These are phyloP conservation scores for Pythium periplocum DNA, from an alignment of 352 stramenopile species.

Conservation along the genomic window DNA sequence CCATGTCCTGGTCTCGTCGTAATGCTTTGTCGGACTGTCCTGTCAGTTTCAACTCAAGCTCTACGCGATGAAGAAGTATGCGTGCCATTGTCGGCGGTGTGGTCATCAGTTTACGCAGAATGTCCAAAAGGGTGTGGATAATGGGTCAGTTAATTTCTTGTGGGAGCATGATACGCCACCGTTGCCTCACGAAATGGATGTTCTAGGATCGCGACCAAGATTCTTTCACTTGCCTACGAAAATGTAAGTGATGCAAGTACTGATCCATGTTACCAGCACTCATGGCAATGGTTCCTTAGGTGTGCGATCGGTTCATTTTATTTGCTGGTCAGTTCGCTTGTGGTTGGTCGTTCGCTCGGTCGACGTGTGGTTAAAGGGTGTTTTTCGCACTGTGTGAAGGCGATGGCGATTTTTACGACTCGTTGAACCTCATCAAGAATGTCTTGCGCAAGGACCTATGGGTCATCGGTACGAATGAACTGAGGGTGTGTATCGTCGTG, in stretches of 20 bases:
- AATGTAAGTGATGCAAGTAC: constrained; percentile 36
- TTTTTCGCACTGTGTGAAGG: constrained; percentile 24
- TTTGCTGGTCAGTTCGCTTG: constrained; percentile 43
- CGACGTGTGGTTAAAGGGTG: background rate
- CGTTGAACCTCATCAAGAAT: constrained; percentile 75
- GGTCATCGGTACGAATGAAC: constrained; percentile 57
- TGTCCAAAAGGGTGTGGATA: constrained; percentile 85
- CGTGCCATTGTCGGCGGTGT: constrained; percentile 59
- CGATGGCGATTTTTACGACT: constrained; percentile 85
- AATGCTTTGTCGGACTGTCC: background rate
- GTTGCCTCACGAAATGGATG: background rate
- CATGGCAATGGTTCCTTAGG: constrained; percentile 21
- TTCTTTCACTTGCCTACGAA: constrained; percentile 80
- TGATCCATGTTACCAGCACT: background rate
- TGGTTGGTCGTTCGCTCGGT: too few relatives aligned
- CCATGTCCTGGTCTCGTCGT: background rate
- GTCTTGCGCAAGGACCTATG: constrained; percentile 81
- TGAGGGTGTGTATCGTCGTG: background rate
- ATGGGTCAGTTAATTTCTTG: constrained; percentile 41
- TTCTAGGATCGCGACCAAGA: constrained; percentile 78
- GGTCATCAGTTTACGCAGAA: constrained; percentile 64
- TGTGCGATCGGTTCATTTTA: constrained; percentile 79
- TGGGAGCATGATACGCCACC: background rate
- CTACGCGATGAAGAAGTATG: constrained; percentile 83
- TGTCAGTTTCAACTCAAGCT: constrained; percentile 78